A percentile compares a stretch with the other conserved stretches of the same genome.
These are phyloP conservation scores for Trichoderma virens DNA, from an alignment of 495 filamentous ascomycete species.

Conservation along the genomic window DNA sequence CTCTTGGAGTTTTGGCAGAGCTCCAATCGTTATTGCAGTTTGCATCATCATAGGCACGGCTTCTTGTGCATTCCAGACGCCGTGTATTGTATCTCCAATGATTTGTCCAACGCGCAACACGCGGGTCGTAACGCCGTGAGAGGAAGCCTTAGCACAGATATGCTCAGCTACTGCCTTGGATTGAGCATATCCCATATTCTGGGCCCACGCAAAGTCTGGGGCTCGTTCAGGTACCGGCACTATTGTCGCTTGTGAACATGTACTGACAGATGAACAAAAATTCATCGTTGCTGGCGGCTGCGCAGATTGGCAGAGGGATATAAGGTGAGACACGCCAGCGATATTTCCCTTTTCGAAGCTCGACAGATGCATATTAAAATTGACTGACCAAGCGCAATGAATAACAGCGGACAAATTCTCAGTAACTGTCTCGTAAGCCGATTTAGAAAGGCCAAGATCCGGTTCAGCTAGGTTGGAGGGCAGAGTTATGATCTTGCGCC, in stretches of 20 bases:
- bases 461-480: constrained; percentile 27
- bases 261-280: constrained; percentile 28
- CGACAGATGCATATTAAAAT: constrained; percentile 50
- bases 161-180: constrained; percentile 57
- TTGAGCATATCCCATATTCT: constrained; percentile 51
- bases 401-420: constrained; percentile 39
- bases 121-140: constrained; percentile 24
- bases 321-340: constrained; percentile 25
- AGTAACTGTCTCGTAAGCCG: constrained; percentile 25
- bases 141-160: constrained; percentile 26
- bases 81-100: constrained; percentile 40
- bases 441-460: constrained; percentile 31
- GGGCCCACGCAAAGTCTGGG: constrained; percentile 26
- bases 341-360: constrained; percentile 45
- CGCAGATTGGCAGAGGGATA: not conserved
- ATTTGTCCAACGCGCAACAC: constrained; percentile 54
- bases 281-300: constrained; percentile 18
- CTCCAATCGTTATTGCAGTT: constrained; percentile 35
- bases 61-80: constrained; percentile 56
- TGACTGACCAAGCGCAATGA: constrained; percentile 62
- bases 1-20: constrained; percentile 43
- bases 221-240: not conserved
- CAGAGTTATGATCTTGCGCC: constrained; percentile 33
- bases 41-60: constrained; percentile 57
- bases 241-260: constrained; percentile 17